These are phyloP conservation scores for Cytospora chrysosperma DNA, from an alignment of 2,329 filamentous ascomycete genomes.

Conservation along the genomic window DNA sequence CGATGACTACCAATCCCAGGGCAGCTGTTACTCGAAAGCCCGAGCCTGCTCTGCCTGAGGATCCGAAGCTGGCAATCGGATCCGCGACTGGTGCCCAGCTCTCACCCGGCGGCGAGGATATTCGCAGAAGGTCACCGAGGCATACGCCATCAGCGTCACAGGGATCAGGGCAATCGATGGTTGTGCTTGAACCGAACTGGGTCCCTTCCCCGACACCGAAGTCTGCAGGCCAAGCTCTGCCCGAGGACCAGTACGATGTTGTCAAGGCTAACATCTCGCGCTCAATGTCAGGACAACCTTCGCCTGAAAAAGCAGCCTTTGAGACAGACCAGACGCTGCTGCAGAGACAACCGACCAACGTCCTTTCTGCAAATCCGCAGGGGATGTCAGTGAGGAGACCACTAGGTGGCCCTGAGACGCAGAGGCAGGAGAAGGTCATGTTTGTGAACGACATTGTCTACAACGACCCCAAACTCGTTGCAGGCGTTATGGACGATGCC, in stretches of 20 bases:
- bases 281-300: conserved; percentile 32
- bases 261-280: conserved; percentile 31
- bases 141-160: conserved; percentile 28
- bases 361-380: conserved; percentile 49
- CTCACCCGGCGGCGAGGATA: conserved; percentile 50
- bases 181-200: not conserved
- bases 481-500: conserved; percentile 48
- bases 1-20: conserved; percentile 40
- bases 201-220: conserved; percentile 11
- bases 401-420: conserved; percentile 28
- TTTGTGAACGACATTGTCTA: conserved; percentile 57
- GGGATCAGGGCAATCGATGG: not conserved
- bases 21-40: conserved; percentile 33
- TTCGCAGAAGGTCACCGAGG: conserved; percentile 53
- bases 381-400: conserved; percentile 36
- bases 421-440: conserved; percentile 50
- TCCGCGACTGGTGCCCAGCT: conserved; percentile 48
- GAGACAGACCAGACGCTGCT: conserved; percentile 40
- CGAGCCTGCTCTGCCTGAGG: conserved; percentile 25
- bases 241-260: conserved; percentile 8
- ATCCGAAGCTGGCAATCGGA: conserved; percentile 34
- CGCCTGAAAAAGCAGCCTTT: conserved; percentile 33
- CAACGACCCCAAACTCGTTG: conserved; percentile 49
- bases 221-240: conserved; percentile 11
- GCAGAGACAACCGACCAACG: conserved; percentile 45